Base-by-base conservation (phyloP, 2,329 filamentous ascomycete species). In the Orbilia javanica region DNA sequence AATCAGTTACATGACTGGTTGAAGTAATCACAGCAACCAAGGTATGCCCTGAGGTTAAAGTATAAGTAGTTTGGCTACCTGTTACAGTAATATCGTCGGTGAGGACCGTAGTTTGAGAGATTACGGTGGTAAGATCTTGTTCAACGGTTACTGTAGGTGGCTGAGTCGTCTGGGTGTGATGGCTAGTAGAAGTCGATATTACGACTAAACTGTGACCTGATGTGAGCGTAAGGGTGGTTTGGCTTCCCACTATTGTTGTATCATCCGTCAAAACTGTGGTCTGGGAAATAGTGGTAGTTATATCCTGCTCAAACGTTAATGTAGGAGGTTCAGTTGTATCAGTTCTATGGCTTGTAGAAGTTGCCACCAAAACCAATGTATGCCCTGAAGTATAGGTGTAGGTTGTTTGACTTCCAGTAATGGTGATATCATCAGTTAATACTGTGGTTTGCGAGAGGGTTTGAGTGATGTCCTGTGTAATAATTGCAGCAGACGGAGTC, bases 41-140 rank as follows among this genome's bases (percentile, higher is more conserved):
- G n/a, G 50, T 69, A 39, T 69, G 36, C 6, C 52, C 66, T 15
- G 66, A 69, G 6, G 50, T 69, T 11, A 48, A 15, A 13, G 66
- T 62, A 27, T 60, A 48, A 4, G 34, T 68, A 13, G 48, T 68
- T 44, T 52, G 29, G 10, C 20, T 44, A 5, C 34, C 34, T 3
- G 31, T 57, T 18, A 68, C 34, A 15, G 48, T 68, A 4, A 34
- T 57, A 50, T 69, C 66, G 13, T 69, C 36, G 7, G 52, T 50
- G 1, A 69, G 25, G 25, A 68, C 50, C 0, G 31, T 68, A 7
- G 25, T 31, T 27, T 57, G 29, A 11, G 50, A 39, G 4, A 68
- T 27, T 2, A 18, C 20, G 13, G 42, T 36, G 2, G 62, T 66
- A 10, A 36, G 11, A 36, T 68, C 65, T 10, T 57, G 7, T 4